phyloP scores from a whole-genome alignment of 257 asterid genomes.

The Nicotiana attenuata region DNA sequence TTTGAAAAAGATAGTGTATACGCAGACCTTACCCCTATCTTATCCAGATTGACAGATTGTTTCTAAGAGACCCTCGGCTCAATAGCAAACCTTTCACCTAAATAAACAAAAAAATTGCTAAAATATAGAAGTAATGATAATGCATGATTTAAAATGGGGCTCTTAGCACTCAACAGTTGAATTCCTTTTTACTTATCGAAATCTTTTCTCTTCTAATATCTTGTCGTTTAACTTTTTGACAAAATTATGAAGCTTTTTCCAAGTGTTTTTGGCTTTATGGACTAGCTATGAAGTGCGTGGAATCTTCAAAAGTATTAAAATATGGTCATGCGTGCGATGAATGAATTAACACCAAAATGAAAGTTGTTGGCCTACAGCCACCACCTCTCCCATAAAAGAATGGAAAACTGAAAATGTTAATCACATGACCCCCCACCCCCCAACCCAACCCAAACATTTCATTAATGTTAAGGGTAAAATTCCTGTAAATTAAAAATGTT shows the following conservation, averaged over 20 bases:
- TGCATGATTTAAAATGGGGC: background rate
- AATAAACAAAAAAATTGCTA: too few relatives aligned
- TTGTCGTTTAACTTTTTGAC: conserved; percentile 4
- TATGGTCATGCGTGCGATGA: conserved; percentile 1
- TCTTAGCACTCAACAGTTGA: background rate
- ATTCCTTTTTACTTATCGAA: background rate
- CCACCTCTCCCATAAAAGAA: background rate
- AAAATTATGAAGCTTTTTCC: background rate
- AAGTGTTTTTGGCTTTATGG: background rate
- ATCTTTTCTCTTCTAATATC: background rate
- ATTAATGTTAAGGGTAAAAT: background rate
- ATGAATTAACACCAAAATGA: background rate
- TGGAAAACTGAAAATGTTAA: background rate
- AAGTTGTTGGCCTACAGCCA: background rate
- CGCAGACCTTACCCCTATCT: too few relatives aligned
- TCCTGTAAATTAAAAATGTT: background rate
- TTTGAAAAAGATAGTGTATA: too few relatives aligned
- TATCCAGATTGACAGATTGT: too few relatives aligned
- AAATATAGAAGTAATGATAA: background rate
- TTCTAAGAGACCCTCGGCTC: too few relatives aligned
- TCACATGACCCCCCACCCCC: background rate
- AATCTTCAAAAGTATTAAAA: background rate
- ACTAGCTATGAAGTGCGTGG: background rate
- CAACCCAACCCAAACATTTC: too few relatives aligned
- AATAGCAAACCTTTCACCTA: too few relatives aligned